These are phyloP conservation scores for Silene conica DNA, from an alignment of 148 eudicot genomes.

Conservation along the genomic window DNA sequence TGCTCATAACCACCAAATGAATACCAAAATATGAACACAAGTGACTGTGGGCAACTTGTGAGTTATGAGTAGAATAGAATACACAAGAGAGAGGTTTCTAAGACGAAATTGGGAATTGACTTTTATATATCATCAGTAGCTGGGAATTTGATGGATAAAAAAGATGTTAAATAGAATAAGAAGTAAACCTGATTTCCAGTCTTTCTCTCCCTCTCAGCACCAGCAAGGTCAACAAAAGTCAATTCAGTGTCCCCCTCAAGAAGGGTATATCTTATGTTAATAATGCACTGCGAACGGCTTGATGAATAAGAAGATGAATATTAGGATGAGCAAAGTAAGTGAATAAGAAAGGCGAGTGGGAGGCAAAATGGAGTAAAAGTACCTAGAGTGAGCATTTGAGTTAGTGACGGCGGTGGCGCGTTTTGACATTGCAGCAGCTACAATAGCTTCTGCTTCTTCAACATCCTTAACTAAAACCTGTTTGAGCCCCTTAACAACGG, in stretches of 20 bases:
- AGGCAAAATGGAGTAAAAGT: neutral
- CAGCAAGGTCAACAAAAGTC: constrained; percentile 96
- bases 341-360: too few relatives aligned
- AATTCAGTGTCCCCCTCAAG: constrained; percentile 40
- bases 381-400: constrained; percentile 87
- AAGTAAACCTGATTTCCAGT: constrained; percentile 77
- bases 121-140: too few relatives aligned
- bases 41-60: too few relatives aligned
- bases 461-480: constrained; percentile 53
- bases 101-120: too few relatives aligned
- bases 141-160: too few relatives aligned
- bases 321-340: too few relatives aligned
- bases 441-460: constrained; percentile 65
- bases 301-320: constrained; percentile 7
- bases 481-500: constrained; percentile 58
- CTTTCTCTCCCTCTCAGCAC: constrained; percentile 91
- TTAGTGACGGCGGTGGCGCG: constrained; percentile 82
- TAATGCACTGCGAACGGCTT: constrained; percentile 96
- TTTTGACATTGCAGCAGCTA: constrained; percentile 59
- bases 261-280: constrained; percentile 50
- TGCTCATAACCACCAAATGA: too few relatives aligned
- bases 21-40: too few relatives aligned
- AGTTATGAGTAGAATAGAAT: too few relatives aligned
- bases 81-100: too few relatives aligned
- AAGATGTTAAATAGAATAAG: neutral